These are phyloP conservation scores for Rhodofomes roseus DNA, from an alignment of 1,284 basidiomycete genomes.

Conservation along the genomic window DNA sequence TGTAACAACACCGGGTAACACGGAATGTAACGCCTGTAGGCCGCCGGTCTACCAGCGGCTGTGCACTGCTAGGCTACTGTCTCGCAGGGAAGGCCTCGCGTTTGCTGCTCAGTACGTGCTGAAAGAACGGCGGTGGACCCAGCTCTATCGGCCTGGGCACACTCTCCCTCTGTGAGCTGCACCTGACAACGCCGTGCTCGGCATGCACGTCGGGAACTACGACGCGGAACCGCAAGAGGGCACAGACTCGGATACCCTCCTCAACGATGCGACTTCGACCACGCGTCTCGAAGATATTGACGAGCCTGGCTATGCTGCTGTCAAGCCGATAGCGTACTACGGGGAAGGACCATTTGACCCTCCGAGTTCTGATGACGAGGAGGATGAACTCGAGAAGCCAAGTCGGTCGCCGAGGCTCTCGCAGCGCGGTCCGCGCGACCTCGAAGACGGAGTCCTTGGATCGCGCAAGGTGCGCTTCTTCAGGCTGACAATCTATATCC, in stretches of 20 bases:
- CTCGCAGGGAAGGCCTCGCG: too few relatives aligned
- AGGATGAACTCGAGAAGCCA: slow-evolving; percentile 45
- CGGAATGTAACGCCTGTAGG: too few relatives aligned
- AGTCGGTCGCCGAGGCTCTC: slow-evolving; percentile 27
- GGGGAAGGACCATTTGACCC: slow-evolving; percentile 69
- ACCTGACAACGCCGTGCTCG: too few relatives aligned
- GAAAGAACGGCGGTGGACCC: too few relatives aligned
- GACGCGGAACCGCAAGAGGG: slow-evolving; percentile 19
- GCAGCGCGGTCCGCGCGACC: slow-evolving; percentile 19
- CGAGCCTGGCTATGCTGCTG: neutral
- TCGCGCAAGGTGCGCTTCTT: slow-evolving; percentile 29
- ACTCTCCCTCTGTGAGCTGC: too few relatives aligned
- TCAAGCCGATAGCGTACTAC: slow-evolving; percentile 49
- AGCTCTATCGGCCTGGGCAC: too few relatives aligned
- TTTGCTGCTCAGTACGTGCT: too few relatives aligned
- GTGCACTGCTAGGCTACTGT: too few relatives aligned
- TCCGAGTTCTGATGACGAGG: slow-evolving; percentile 68
- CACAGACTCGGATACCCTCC: slow-evolving; percentile 8
- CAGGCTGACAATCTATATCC: too few relatives aligned
- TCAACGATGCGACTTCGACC: neutral
- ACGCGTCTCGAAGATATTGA: slow-evolving; percentile 6
- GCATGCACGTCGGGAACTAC: slow-evolving; percentile 18
- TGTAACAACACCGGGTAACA: too few relatives aligned
- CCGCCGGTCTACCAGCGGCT: too few relatives aligned
- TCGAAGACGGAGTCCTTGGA: slow-evolving; percentile 34